Base-by-base conservation (phyloP, 2,329 filamentous ascomycete genomes). In the Teratosphaeriaceae sp. region DNA sequence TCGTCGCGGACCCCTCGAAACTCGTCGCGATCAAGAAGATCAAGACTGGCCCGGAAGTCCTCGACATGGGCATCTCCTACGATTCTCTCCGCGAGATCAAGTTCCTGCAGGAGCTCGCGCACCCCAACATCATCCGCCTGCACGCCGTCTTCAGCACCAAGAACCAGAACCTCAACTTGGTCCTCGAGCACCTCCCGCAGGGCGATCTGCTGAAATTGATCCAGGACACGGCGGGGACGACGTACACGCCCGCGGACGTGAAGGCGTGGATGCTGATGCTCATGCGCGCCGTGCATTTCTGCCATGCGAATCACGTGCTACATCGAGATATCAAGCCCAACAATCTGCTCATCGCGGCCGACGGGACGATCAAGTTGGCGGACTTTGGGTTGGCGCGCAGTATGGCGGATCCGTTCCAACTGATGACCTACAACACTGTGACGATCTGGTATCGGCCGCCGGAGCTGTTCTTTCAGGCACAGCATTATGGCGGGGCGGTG, bases 261-360 rank as follows among this genome's bases (percentile, higher is more conserved):
- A 98, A 98, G 65, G 85, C 88, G 13, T 98, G 92, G 92, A 94
- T 96, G 83, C 86, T 85, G 50, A 97, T 97, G 92, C 76, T 97
- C n/a, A 79, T 78, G 21, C 82, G 90, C 31, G 92, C 85, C 20
- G 80, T 97, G 21, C 94, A 88, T 83, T 98, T 94, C 72, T 97
- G 92, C 66, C 92, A 98, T 66, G 86, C 89, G 62, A 94, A 92
- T 64, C 90, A 84, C 57, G 79, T 98, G 15, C 75, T 98, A 22
- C 92, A 98, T 68, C 86, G 92, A 56, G 92, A 98, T 72, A 97
- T 98, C 73, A 98, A 98, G 69, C 90, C 90, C 37, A 97, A 97
- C 77, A 98, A 98, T 70, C 71, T 97, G 66, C 75, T 98, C 46
- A 94, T 98, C 56, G 88, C 88, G 18, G 85, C 87, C 31, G 86